Conservation (phyloP, 768 basidiomycete genomes). For the Kwoniella heveanensis region DNA sequence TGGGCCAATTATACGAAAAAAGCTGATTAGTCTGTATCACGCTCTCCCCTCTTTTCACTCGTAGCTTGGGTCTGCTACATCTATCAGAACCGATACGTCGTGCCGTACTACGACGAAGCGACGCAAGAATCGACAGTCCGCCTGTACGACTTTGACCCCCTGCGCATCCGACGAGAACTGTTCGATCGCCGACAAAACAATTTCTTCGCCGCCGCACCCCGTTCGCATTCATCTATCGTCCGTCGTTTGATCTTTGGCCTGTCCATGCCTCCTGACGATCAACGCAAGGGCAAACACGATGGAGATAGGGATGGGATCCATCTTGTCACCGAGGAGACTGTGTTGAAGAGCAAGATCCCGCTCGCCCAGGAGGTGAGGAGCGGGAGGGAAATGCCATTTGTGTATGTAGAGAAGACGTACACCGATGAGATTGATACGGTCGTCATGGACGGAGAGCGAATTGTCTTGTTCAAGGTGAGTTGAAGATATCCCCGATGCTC, state of each 20-base stretch:
- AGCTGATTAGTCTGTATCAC: too few relatives aligned
- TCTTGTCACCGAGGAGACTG: constrained; percentile 35
- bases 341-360: constrained; percentile 16
- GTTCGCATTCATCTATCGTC: background rate
- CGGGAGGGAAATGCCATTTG: constrained; percentile 38
- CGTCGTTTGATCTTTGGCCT: constrained; percentile 11
- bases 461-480: constrained; percentile 46
- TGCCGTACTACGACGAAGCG: constrained; percentile 6
- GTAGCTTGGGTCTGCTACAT: constrained; percentile 54
- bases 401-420: constrained; percentile 21
- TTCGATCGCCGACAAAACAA: constrained; percentile 10
- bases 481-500: too few relatives aligned
- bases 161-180: constrained; percentile 32
- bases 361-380: constrained; percentile 26
- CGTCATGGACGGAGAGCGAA: constrained; percentile 43
- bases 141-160: constrained; percentile 52
- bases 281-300: constrained; percentile 9
- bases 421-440: constrained; percentile 25
- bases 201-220: constrained; percentile 2
- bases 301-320: constrained; percentile 33
- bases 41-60: too few relatives aligned
- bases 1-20: too few relatives aligned
- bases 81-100: constrained; percentile 51
- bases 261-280: background rate
- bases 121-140: constrained; percentile 12